Percentiles rank a stretch among this genome's conserved stretches.
Conservation (phyloP, 306 rosid genomes). For the Delonix regia region DNA sequence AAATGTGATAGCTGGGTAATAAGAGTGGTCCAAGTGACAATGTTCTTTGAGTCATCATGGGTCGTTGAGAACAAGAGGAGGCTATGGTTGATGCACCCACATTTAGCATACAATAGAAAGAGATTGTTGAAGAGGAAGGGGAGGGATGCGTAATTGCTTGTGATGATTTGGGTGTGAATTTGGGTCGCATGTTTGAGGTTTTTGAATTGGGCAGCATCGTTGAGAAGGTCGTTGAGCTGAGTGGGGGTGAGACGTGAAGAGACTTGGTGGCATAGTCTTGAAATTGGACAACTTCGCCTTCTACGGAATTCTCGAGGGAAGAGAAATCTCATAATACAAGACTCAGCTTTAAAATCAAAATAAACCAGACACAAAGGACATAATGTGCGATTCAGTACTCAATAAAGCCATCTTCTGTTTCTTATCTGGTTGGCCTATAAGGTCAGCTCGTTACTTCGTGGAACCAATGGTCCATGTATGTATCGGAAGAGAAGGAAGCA, state of each 20-base stretch:
- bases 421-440: not conserved
- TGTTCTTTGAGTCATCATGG: slow-evolving; percentile 23
- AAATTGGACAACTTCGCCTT: not conserved
- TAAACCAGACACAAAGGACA: not conserved
- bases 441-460: no score
- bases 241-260: slow-evolving; percentile 35
- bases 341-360: not conserved
- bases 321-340: slow-evolving; percentile 26
- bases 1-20: slow-evolving; percentile 49
- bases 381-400: not conserved
- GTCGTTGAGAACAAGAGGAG: slow-evolving; percentile 42
- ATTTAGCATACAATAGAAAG: slow-evolving; percentile 55
- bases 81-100: slow-evolving; percentile 39
- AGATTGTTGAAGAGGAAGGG: slow-evolving; percentile 53
- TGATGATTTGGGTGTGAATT: slow-evolving; percentile 53
- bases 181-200: slow-evolving; percentile 43
- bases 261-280: not conserved
- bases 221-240: slow-evolving; percentile 37
- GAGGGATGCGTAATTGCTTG: slow-evolving; percentile 28
- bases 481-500: no score
- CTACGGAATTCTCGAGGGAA: not conserved
- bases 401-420: not conserved
- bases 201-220: slow-evolving; percentile 16
- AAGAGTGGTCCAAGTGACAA: slow-evolving; percentile 66
- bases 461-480: no score